These are phyloP conservation scores for Porpolomopsis calyptriformis DNA, from an alignment of 768 basidiomycete genomes.

Conservation along the genomic window DNA sequence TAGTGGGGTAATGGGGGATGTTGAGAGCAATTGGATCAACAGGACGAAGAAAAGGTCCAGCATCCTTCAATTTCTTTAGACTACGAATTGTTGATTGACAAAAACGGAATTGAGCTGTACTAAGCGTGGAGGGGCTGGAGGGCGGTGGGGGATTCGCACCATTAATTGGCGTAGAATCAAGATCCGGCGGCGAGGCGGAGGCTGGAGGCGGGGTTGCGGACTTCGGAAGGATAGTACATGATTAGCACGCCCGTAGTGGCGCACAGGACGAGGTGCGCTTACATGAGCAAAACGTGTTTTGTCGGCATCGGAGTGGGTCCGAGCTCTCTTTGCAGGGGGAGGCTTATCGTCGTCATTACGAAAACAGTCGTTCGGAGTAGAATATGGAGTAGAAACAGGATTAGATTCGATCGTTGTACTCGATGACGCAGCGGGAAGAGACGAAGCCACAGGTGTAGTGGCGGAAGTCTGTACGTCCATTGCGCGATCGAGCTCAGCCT, in stretches of 20 bases:
- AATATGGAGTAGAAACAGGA: conserved; percentile 24
- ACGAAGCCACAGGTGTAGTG: conserved; percentile 26
- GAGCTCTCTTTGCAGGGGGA: conserved; percentile 75
- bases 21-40: conserved; percentile 80
- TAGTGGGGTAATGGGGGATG: conserved; percentile 78
- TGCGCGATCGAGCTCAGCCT: conserved; percentile 27
- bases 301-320: conserved; percentile 69
- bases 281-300: conserved; percentile 66
- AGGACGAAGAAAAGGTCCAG: conserved; percentile 69
- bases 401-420: conserved; percentile 26
- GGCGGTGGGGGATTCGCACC: conserved; percentile 21
- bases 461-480: conserved; percentile 28
- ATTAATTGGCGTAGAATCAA: conserved; percentile 19
- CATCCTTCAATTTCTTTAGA: conserved; percentile 81
- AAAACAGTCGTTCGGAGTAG: conserved; percentile 24
- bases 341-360: conserved; percentile 50
- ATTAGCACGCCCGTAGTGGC: conserved; percentile 49
- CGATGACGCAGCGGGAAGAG: conserved; percentile 28
- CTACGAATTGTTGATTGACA: conserved; percentile 65
- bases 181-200: conserved; percentile 25
- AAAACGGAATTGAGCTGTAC: conserved; percentile 66
- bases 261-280: conserved; percentile 39
- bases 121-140: conserved; percentile 38
- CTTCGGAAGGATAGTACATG: conserved; percentile 35
- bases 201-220: conserved; percentile 67